Evolutionary conservation across 2,329 filamentous ascomycete species (phyloP), one percentile per base, ranked within the genome.

Genomic region (Colletotrichum theobromicola): DNA sequence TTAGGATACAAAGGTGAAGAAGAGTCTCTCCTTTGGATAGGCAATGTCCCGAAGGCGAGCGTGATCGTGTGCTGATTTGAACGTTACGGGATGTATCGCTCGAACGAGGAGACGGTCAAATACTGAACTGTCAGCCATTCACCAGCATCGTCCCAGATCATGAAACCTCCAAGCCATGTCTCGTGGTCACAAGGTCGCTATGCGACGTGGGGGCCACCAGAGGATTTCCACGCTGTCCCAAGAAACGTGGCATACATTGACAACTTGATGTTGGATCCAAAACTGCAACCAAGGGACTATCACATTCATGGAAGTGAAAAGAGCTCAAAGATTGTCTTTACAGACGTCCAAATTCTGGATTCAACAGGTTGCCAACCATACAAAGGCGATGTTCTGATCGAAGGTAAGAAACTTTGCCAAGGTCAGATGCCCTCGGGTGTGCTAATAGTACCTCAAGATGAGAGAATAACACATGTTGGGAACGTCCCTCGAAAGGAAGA

Each of bases 21-120:
- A 46, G 42, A 12, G 7, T 21, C 42, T 0, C 16, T n/a, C 0
- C 10, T 21, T 18, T 7, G 0, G 3, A 46, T 7, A 0, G 3
- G 0, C n/a, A 46, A 46, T 18, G 18, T n/a, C 13, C 1, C n/a
- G 1, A 21, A 9, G 0, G 18, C 42, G 18, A 46, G 42, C 1
- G 42, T 46, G 0, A 12, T 46, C 21, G 42, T 0, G 18, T 46
- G 18, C 42, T 46, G 18, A 9, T 10, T 46, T 46, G 18, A 46
- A 46, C 10, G 37, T 46, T 18, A 10, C 21, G 18, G 3, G 10
- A 12, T 46, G 42, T n/a, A 46, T 46, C 42, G 10, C 18, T 12
- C 18, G 42, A 46, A 46, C 16, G 42, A 46, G 3, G 0, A 46
- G 18, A 21, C 16, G 1, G n/a, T 21, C 13, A 10, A n/a, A n/a